Base-by-base conservation (phyloP, 805 yeast species). In the Danielia oregonensis region DNA sequence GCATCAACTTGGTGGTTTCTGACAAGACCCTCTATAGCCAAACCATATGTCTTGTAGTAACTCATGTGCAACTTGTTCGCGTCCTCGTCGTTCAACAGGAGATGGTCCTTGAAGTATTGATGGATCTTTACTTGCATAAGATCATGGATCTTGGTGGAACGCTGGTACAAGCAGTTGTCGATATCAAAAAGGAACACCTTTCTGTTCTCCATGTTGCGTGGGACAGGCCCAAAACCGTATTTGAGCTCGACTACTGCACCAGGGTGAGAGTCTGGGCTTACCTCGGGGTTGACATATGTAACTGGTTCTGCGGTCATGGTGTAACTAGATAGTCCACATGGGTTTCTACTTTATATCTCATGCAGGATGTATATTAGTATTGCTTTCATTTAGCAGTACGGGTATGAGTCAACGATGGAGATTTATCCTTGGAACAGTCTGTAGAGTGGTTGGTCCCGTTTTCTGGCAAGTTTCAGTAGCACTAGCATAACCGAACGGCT, bases 21-120 rank as follows among this genome's bases (percentile, higher is more conserved):
- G 6, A 78, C 83, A 30, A 91, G 68, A 0, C 98, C 98, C 59
- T 91, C 96, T 33, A 91, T 77, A 0, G 97, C 97, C 40, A 91
- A 70, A 2, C 98, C 98, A 52, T 88, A 91, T 29, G 83, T 82
- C 48, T 76, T 76, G 56, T 91, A 93, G 63, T 91, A 91, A 42
- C 71, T 70, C 55, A 67, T 64, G 54, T 87, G 95, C 42, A 93
- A 68, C 15, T 63, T 51, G 37, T 71, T 73, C 1, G 98, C 97
- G 9, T 82, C 87, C 28, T 79, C 82, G 43, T 80, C 87, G 30
- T 69, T 65, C 26, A 91, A 61, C 13, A 68, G 53, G 33, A 91
- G 67, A 30, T 72, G 69, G 35, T 72, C 70, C 49, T 79, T 82
- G 65, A 93, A 87, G 60, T 83, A 91, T 30, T 81, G 65, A 45